phyloP scores from a whole-genome alignment of 371 early-diverging fungal species.

The Mucor sp. region DNA sequence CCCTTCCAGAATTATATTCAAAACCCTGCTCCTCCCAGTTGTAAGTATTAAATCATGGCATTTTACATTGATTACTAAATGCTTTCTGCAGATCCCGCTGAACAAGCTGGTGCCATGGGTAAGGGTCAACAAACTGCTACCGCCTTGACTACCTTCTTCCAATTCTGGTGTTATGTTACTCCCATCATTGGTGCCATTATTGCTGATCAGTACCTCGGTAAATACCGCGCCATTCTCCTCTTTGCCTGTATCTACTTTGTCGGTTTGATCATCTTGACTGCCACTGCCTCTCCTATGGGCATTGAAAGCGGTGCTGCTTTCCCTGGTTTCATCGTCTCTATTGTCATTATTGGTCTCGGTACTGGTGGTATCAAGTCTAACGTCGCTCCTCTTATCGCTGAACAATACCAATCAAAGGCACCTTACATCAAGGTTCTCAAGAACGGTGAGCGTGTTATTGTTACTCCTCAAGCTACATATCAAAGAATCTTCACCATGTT shows the following conservation, averaged over 20 bases:
- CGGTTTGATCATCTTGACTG: slow-evolving; percentile 67
- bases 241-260: slow-evolving; percentile 69
- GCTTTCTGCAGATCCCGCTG: slow-evolving; percentile 36
- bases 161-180: slow-evolving; percentile 81
- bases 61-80: neutral
- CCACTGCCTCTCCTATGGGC: slow-evolving; percentile 62
- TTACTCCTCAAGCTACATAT: slow-evolving; percentile 53
- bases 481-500: slow-evolving; percentile 40
- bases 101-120: slow-evolving; percentile 49
- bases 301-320: slow-evolving; percentile 58
- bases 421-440: slow-evolving; percentile 36
- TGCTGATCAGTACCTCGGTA: slow-evolving; percentile 84
- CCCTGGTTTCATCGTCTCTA: slow-evolving; percentile 67
- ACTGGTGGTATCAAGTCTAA: slow-evolving; percentile 59
- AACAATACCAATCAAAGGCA: slow-evolving; percentile 40
- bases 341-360: slow-evolving; percentile 71
- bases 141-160: slow-evolving; percentile 75
- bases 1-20: slow-evolving; percentile 70
- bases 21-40: slow-evolving; percentile 43
- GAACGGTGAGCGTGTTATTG: slow-evolving; percentile 44
- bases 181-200: slow-evolving; percentile 81
- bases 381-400: slow-evolving; percentile 51
- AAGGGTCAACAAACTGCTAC: slow-evolving; percentile 60
- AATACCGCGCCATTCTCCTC: slow-evolving; percentile 81
- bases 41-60: slow-evolving; percentile 25